phyloP scores from a whole-genome alignment of 1,284 basidiomycete genomes.

The Clitocybe nebularis region DNA sequence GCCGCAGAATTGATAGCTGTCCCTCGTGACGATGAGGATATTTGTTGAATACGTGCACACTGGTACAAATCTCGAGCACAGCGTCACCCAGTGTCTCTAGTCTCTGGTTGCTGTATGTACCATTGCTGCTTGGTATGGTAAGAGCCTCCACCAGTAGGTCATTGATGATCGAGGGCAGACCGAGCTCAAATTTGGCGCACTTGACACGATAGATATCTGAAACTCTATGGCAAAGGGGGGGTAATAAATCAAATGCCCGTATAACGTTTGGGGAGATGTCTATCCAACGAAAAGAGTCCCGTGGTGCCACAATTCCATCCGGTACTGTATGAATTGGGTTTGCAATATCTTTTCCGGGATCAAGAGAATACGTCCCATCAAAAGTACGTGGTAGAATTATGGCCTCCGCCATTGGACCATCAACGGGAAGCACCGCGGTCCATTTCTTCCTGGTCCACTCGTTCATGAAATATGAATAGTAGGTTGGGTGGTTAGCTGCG shows the following conservation, averaged over 20 bases:
- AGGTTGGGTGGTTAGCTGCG: conserved; percentile 47
- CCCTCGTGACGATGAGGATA: conserved; percentile 79
- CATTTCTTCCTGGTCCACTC: conserved; percentile 50
- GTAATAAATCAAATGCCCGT: conserved; percentile 52
- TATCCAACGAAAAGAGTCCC: conserved; percentile 48
- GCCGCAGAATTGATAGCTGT: conserved; percentile 63
- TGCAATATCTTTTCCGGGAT: conserved; percentile 19
- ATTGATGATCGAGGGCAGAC: conserved; percentile 53
- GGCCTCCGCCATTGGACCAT: conserved; percentile 60
- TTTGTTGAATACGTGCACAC: conserved; percentile 72
- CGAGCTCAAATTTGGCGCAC: conserved; percentile 46
- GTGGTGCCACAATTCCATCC: conserved; percentile 46
- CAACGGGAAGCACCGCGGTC: conserved; percentile 38
- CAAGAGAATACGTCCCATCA: conserved; percentile 41
- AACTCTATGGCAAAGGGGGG: conserved; percentile 62
- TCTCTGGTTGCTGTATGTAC: conserved; percentile 74
- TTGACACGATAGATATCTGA: conserved; percentile 60
- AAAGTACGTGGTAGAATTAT: conserved; percentile 37
- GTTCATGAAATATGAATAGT: conserved; percentile 54
- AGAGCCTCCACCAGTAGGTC: conserved; percentile 66
- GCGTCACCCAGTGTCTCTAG: conserved; percentile 83
- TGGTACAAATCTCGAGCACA: conserved; percentile 72
- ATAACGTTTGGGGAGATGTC: conserved; percentile 44
- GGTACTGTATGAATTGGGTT: conserved; percentile 20
- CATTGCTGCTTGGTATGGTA: conserved; percentile 60